phyloP scores from a whole-genome alignment of 257 asterid genomes.

The Primulina huaijiensis region DNA sequence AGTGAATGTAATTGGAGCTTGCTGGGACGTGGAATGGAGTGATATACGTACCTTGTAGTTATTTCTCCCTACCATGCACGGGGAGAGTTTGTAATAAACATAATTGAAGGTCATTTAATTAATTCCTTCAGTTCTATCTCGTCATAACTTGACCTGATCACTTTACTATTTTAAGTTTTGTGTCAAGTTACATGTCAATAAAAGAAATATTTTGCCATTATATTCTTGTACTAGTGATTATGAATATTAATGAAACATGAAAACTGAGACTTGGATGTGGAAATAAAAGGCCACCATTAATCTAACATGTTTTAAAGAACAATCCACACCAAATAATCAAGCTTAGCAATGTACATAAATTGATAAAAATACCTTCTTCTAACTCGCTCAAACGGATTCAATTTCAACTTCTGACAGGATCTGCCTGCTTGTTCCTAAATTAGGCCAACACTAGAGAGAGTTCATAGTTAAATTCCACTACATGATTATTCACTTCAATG shows the following conservation, averaged over 20 bases:
- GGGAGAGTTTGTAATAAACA: neutral
- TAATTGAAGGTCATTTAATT: too few relatives aligned
- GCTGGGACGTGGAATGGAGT: neutral
- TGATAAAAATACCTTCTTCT: too few relatives aligned
- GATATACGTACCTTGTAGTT: too few relatives aligned
- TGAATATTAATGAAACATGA: neutral
- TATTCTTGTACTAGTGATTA: neutral
- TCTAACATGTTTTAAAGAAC: neutral
- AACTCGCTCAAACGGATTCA: too few relatives aligned
- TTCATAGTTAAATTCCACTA: too few relatives aligned
- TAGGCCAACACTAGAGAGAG: too few relatives aligned
- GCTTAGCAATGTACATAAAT: neutral
- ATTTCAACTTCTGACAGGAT: too few relatives aligned
- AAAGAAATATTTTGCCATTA: too few relatives aligned
- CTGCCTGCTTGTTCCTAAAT: too few relatives aligned
- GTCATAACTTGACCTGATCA: neutral
- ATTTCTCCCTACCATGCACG: neutral
- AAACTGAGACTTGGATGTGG: neutral
- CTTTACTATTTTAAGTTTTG: neutral
- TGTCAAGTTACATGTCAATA: too few relatives aligned
- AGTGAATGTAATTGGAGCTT: neutral
- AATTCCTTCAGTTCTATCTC: neutral
- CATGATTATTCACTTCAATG: too few relatives aligned
- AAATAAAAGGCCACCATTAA: neutral
- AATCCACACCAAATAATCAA: neutral